Evolutionary conservation across 1,139 yeast species (phyloP).

Genomic region (Geotrichum klebahnii): DNA sequence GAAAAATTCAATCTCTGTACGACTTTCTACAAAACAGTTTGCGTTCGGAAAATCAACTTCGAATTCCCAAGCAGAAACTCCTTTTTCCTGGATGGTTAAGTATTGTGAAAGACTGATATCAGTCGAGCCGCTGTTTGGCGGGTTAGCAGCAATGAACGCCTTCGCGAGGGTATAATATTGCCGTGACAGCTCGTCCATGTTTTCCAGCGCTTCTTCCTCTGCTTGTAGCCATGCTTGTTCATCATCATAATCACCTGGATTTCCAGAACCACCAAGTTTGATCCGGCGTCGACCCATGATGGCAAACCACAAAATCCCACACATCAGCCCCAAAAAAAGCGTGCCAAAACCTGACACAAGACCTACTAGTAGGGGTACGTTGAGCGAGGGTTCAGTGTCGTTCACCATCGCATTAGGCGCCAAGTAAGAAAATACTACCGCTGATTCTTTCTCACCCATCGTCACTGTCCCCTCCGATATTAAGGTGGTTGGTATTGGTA

Average conservation of each 20-base stretch:
- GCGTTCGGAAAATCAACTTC: slow-evolving; percentile 56
- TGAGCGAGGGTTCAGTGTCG: slow-evolving; percentile 22
- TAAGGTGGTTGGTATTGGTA: background rate
- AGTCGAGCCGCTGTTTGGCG: slow-evolving; percentile 43
- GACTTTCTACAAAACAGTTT: slow-evolving; percentile 61
- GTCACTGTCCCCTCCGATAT: background rate
- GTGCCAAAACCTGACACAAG: slow-evolving; percentile 40
- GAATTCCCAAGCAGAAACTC: slow-evolving; percentile 90
- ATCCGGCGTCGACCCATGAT: slow-evolving; percentile 37
- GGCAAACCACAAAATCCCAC: slow-evolving; percentile 38
- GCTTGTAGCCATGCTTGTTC: slow-evolving; percentile 62
- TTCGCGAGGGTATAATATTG: slow-evolving; percentile 55
- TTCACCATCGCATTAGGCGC: background rate
- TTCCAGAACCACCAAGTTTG: slow-evolving; percentile 41
- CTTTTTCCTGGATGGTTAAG: slow-evolving; percentile 78
- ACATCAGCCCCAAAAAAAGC: slow-evolving; percentile 34
- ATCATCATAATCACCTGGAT: slow-evolving; percentile 59
- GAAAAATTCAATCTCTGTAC: slow-evolving; percentile 72
- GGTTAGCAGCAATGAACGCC: slow-evolving; percentile 43
- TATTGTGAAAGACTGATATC: slow-evolving; percentile 46
- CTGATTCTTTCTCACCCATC: background rate
- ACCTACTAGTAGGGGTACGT: slow-evolving; percentile 39
- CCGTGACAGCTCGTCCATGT: slow-evolving; percentile 50
- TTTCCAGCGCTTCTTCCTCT: slow-evolving; percentile 67
- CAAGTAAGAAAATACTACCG: background rate